Conservation (phyloP, 2,329 filamentous ascomycete genomes). For the Apiospora malaysiana region DNA sequence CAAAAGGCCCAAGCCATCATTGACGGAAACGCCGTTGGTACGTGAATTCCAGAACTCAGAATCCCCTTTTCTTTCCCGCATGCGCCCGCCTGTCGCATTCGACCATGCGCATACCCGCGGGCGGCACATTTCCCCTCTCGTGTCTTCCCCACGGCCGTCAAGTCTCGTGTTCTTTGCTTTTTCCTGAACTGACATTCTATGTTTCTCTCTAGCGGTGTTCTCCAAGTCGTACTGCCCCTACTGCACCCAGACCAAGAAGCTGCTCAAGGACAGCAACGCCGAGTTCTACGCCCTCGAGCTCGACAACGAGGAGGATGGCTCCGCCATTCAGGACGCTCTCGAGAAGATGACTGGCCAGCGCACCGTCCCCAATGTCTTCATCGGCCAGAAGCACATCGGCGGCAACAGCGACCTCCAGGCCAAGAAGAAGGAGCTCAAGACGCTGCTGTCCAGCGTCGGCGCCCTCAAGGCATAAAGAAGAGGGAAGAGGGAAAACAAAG, state of each 20-base stretch:
- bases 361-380: constrained; percentile 96
- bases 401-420: constrained; percentile 89
- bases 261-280: constrained; percentile 72
- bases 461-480: neutral
- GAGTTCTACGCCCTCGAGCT: constrained; percentile 82
- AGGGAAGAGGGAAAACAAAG: no score
- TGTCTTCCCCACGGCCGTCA: constrained; percentile 3
- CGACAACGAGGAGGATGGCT: constrained; percentile 82
- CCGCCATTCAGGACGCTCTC: constrained; percentile 83
- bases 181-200: constrained; percentile 22
- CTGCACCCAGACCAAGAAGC: constrained; percentile 79
- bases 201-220: constrained; percentile 74
- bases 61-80: constrained; percentile 8
- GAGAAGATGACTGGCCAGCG: constrained; percentile 80
- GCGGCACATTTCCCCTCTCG: neutral
- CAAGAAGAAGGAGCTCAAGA: constrained; percentile 68
- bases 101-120: neutral
- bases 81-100: neutral
- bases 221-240: constrained; percentile 97
- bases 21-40: constrained; percentile 85
- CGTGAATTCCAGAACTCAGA: constrained; percentile 43
- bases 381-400: constrained; percentile 88
- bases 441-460: constrained; percentile 67
- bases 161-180: neutral
- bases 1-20: constrained; percentile 86